Evolutionary conservation across 2,329 filamentous ascomycete species (phyloP).

Genomic region (Chaetomium olivaceum): DNA sequence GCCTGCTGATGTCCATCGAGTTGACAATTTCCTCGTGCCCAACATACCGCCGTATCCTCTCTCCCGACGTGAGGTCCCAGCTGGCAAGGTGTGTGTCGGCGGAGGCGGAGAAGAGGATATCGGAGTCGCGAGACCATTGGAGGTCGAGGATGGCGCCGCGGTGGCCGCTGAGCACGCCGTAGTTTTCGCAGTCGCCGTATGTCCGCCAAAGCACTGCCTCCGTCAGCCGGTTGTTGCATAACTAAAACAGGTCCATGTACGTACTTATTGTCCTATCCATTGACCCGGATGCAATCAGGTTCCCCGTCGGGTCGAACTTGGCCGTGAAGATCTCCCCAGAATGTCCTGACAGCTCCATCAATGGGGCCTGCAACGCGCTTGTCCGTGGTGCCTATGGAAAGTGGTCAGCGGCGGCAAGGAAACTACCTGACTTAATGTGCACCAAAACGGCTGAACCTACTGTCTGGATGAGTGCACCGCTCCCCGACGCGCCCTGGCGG

Average conservation of each 20-base stretch:
- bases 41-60: slow-evolving; percentile 84
- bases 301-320: slow-evolving; percentile 85
- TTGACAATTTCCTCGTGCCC: slow-evolving; percentile 98
- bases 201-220: slow-evolving; percentile 84
- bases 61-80: slow-evolving; percentile 93
- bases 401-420: slow-evolving; percentile 5
- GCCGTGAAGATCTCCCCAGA: slow-evolving; percentile 87
- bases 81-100: slow-evolving; percentile 91
- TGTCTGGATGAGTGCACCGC: slow-evolving; percentile 51
- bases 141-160: slow-evolving; percentile 88
- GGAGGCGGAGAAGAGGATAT: slow-evolving; percentile 86
- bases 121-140: slow-evolving; percentile 94
- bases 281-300: slow-evolving; percentile 87
- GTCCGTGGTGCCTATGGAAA: slow-evolving; percentile 68
- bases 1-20: slow-evolving; percentile 79
- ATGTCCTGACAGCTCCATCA: slow-evolving; percentile 87
- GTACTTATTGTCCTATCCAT: slow-evolving; percentile 90
- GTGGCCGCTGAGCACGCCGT: slow-evolving; percentile 84
- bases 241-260: slow-evolving; percentile 36
- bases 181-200: slow-evolving; percentile 91
- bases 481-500: slow-evolving; percentile 52
- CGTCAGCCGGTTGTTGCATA: not conserved
- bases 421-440: not conserved
- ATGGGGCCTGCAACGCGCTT: slow-evolving; percentile 80
- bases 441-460: slow-evolving; percentile 41